Base-by-base conservation (phyloP, 495 filamentous ascomycete genomes). In the Tetracladium marchalianum region DNA sequence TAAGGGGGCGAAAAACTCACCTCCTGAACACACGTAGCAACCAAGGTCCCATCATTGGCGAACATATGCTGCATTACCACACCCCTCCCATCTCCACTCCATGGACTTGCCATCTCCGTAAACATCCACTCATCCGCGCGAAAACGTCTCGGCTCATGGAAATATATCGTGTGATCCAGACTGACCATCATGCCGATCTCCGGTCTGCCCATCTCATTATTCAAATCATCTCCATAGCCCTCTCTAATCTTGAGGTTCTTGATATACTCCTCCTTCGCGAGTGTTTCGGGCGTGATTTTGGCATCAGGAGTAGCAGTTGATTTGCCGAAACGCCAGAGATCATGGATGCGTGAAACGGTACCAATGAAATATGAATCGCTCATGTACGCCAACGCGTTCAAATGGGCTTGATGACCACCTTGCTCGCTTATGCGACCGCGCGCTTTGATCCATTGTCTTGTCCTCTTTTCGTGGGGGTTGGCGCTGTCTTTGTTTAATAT, bases 101-200 rank as follows among this genome's bases (percentile, higher is more conserved):
- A 98, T n/a, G 90, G 87, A 47, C 79, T 90, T 64, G 87, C 78
- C 78, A 89, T 90, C 72, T 96, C 90, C 13, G 74, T 77, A 51
- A 94, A 76, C 76, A 96, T 79, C 92, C 92, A 98, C 62, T 95
- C 86, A 62, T 97, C 92, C 10, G 87, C 86, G 34, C 74, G 73
- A 60, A 95, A 87, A 24, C 73, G 75, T 53, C 71, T 66, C 34
- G 87, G 86, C 54, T 84, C 80, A 56, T 98, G 93, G 65, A 98
- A 98, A 63, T 93, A 95, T 37, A 98, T 95, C 2, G 80, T 83
- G 66, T 92, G 87, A 62, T 98, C 92, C 16, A 98, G 66, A 44
- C 82, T 88, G 46, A 97, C 88, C 85, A 96, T 90, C 90, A 98
- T 97, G 9, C 92, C 87, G 12, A 98, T 67, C 57, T 70, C 61